Base-by-base conservation (phyloP, 2,329 filamentous ascomycete genomes). In the Apiospora arundinis region DNA sequence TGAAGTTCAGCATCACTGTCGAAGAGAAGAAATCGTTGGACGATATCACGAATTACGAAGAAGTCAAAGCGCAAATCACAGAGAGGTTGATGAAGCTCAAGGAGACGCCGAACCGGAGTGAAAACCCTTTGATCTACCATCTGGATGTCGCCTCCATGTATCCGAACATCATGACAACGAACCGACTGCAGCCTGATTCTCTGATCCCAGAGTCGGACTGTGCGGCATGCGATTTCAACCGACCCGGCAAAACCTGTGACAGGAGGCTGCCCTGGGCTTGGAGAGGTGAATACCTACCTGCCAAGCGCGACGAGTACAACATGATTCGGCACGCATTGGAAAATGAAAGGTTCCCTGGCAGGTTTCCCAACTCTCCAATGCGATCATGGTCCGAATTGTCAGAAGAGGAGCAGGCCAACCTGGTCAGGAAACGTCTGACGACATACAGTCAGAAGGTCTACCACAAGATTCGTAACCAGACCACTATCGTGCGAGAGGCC, bases 121-220 rank as follows among this genome's bases (percentile, higher is more conserved):
- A 99, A 81, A 87, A 91, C 60, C 96, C 96, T 5, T 89, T 97
- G 44, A 99, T 99, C 75, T 99, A 99, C 83, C 96, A 99, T 87
- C 86, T 99, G 83, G 96, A 99, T 79, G 97, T 99, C 72, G 96
- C 96, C 23, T 98, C 96, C 72, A 99, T 99, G 96, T 99, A 99
- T 80, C 96, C 96, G 12, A 99, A 99, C 82, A 99, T 99, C 81
- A 99, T 99, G 97, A 99, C 97, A 1, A 99, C 96, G 1, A 99
- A 99, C 81, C 93, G 96, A 81, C 83, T 99, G 66, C 96, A 99
- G 77, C 96, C 96, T 0, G 96, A 99, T 81, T 98, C 96, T n/a
- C 97, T 99, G 95, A 97, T 99, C 70, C 87, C 95, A 67, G 97
- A 99, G 80, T 94, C 95, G 0, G 94, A 97, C 77, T 99, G 97